Evolutionary conservation across 2,329 filamentous ascomycete species (phyloP).

Genomic region (Penicillium sp.): DNA sequence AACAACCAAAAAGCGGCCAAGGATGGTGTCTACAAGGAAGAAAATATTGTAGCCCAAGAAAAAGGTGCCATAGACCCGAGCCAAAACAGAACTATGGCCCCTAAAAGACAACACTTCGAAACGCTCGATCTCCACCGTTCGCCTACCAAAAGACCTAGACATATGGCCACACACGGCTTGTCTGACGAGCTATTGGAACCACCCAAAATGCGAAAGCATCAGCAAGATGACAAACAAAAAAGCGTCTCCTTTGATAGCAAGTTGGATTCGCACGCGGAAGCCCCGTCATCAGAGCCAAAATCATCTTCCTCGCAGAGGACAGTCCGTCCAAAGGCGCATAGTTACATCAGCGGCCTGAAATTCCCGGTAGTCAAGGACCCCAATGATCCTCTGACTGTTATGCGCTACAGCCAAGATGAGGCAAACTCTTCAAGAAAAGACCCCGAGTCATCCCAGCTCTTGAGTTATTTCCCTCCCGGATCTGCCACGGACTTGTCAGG

Average conservation of each 20-base stretch:
- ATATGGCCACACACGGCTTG: background rate
- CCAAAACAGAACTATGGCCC: background rate
- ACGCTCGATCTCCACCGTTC: background rate
- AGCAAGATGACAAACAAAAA: conserved; percentile 1
- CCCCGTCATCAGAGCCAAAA: conserved; percentile 19
- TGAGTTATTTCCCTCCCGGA: conserved; percentile 8
- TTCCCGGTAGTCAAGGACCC: conserved; percentile 79
- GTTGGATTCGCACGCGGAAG: conserved; percentile 3
- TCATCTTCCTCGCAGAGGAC: conserved; percentile 28
- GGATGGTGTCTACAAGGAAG: background rate
- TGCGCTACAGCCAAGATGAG: conserved; percentile 66
- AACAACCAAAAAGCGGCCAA: background rate
- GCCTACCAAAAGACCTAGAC: conserved; percentile 11
- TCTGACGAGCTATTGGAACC: background rate
- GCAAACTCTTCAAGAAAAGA: conserved; percentile 50
- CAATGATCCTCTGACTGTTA: conserved; percentile 60
- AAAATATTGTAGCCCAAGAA: background rate
- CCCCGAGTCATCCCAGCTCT: conserved; percentile 18
- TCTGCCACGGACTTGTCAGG: conserved; percentile 3
- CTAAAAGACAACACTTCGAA: conserved; percentile 1
- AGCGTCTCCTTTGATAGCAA: conserved; percentile 3
- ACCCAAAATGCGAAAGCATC: background rate
- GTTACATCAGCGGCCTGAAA: conserved; percentile 51
- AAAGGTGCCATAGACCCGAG: background rate
- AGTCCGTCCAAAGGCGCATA: conserved; percentile 26